These are phyloP conservation scores for Gigaspora rosea DNA, from an alignment of 192 early-diverging fungal genomes.

Conservation along the genomic window DNA sequence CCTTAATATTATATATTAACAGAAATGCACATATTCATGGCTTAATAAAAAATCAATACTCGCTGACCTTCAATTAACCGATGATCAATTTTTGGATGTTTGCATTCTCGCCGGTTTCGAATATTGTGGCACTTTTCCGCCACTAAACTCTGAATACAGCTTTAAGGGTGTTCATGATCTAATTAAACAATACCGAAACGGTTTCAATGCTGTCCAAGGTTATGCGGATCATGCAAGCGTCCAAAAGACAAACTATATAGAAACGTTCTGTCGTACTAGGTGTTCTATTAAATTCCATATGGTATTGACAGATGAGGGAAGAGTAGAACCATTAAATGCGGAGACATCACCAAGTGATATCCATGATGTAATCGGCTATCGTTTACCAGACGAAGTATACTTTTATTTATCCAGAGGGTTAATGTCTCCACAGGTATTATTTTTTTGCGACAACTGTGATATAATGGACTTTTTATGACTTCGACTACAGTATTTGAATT, in stretches of 20 bases:
- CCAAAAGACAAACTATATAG: conserved; percentile 65
- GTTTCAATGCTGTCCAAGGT: conserved; percentile 71
- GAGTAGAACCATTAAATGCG: conserved; percentile 65
- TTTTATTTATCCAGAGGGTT: conserved; percentile 40
- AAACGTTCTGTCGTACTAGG: conserved; percentile 69
- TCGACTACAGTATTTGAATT: neutral
- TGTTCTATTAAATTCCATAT: conserved; percentile 74
- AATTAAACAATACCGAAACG: conserved; percentile 66
- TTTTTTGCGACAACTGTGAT: neutral
- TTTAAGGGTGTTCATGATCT: conserved; percentile 72
- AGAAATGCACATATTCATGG: conserved; percentile 65
- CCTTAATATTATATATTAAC: neutral
- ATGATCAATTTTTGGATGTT: conserved; percentile 75
- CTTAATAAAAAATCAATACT: conserved; percentile 65
- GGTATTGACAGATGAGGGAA: conserved; percentile 69
- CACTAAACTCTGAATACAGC: too few relatives aligned
- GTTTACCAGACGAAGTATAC: conserved; percentile 27
- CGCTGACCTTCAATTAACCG: conserved; percentile 56
- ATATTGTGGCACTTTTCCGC: conserved; percentile 41
- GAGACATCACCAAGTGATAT: conserved; percentile 71
- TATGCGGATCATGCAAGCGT: conserved; percentile 59
- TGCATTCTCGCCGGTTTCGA: conserved; percentile 83
- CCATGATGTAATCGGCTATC: conserved; percentile 80
- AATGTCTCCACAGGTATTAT: conserved; percentile 54
- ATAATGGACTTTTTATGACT: neutral